These are phyloP conservation scores for Claviceps cyperi DNA, from an alignment of 2,329 filamentous ascomycete species.

Conservation along the genomic window DNA sequence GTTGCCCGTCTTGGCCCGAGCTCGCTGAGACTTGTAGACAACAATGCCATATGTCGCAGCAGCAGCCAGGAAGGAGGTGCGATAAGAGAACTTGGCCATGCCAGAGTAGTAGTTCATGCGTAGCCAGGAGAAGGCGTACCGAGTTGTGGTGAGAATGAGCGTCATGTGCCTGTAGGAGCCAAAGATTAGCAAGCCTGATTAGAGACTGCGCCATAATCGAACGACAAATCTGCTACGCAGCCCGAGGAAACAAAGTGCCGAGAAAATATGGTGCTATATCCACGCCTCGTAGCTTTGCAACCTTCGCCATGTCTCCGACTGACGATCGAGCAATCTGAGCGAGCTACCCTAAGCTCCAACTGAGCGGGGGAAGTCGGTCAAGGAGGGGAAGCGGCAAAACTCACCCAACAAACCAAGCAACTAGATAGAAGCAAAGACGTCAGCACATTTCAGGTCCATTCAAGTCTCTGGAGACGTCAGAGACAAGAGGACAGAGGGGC, in stretches of 20 bases:
- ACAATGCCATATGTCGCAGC: slow-evolving; percentile 94
- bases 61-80: slow-evolving; percentile 76
- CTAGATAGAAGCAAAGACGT: slow-evolving; percentile 24
- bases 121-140: slow-evolving; percentile 75
- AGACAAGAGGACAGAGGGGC: neutral
- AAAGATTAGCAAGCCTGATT: slow-evolving; percentile 6
- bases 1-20: slow-evolving; percentile 60
- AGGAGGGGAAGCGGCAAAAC: slow-evolving; percentile 22
- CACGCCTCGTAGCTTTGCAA: neutral
- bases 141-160: slow-evolving; percentile 66
- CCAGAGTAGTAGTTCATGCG: slow-evolving; percentile 74
- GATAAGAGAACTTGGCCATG: slow-evolving; percentile 74
- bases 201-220: neutral
- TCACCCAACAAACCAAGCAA: slow-evolving; percentile 73
- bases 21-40: slow-evolving; percentile 92
- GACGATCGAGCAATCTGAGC: neutral
- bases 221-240: neutral
- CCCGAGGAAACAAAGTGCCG: neutral
- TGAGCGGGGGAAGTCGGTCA: slow-evolving; percentile 4
- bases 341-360: neutral
- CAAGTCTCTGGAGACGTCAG: neutral
- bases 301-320: neutral
- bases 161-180: slow-evolving; percentile 55
- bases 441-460: slow-evolving; percentile 14
- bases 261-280: neutral